These are phyloP conservation scores for Aspergillus sclerotiicarbonarius DNA, from an alignment of 495 filamentous ascomycete species.

Conservation along the genomic window DNA sequence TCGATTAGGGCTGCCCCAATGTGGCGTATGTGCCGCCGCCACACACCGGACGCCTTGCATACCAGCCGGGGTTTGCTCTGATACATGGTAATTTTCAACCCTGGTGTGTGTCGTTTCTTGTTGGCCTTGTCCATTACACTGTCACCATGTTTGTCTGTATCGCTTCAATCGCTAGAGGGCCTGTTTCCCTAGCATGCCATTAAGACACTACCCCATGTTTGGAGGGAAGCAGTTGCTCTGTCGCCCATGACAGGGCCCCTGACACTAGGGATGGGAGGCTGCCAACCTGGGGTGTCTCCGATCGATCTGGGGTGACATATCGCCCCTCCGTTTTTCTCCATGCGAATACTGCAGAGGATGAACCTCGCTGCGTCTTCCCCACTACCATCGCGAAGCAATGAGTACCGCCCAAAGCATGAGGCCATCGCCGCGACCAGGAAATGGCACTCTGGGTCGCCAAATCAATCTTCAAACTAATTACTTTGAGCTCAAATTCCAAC, in stretches of 20 bases:
- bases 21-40: neutral
- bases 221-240: neutral
- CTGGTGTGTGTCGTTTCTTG: too few species aligned
- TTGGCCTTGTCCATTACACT: too few species aligned
- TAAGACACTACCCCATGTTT: too few species aligned
- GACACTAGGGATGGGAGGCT: neutral
- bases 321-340: too few species aligned
- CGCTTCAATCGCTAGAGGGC: neutral
- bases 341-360: neutral
- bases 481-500: neutral
- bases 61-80: neutral
- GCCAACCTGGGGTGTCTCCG: too few species aligned
- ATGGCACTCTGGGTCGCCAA: neutral
- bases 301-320: too few species aligned
- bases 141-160: neutral
- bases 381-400: neutral
- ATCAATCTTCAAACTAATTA: conserved; percentile 2
- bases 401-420: neutral
- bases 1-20: neutral
- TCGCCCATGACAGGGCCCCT: neutral
- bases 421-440: neutral
- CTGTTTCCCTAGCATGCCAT: too few species aligned
- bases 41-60: neutral
- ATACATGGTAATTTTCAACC: neutral
- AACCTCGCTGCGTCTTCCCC: neutral